phyloP scores from a whole-genome alignment of 2,329 filamentous ascomycete species.

The Zymoseptoria tritici region DNA sequence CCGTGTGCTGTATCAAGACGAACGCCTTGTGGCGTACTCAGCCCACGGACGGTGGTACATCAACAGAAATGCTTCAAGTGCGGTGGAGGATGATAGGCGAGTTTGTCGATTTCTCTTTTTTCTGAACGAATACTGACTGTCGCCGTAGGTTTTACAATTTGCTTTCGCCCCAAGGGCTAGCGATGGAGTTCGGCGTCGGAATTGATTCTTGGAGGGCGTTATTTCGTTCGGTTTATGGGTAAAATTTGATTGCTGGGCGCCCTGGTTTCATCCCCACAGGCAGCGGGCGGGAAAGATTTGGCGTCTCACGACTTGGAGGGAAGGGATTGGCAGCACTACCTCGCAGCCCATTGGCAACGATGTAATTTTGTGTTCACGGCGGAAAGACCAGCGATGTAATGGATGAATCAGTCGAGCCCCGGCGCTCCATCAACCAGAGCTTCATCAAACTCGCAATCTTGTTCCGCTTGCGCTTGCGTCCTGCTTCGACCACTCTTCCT shows the following conservation, averaged over 20 bases:
- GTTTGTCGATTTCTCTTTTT: neutral
- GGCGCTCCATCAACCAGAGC: neutral
- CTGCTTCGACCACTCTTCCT: neutral
- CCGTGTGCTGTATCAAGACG: conserved; percentile 41
- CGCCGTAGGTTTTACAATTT: neutral
- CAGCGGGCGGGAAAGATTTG: conserved; percentile 3
- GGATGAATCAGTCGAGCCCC: neutral
- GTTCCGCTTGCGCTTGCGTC: neutral
- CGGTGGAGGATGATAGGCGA: conserved; percentile 32
- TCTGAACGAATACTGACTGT: neutral
- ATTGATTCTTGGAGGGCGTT: neutral
- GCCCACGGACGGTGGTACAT: conserved; percentile 40
- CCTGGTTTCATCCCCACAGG: neutral
- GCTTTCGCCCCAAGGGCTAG: neutral
- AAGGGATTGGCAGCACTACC: conserved; percentile 1
- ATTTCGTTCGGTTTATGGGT: neutral
- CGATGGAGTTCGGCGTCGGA: neutral
- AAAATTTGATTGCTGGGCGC: neutral
- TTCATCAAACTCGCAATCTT: neutral
- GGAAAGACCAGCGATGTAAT: conserved; percentile 4
- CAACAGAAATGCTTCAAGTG: conserved; percentile 42
- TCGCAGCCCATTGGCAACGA: conserved; percentile 1
- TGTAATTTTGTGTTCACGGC: conserved; percentile 8
- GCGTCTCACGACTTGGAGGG: conserved; percentile 12
- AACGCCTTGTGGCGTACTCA: conserved; percentile 34